Evolutionary conservation across 805 yeast genomes (phyloP), one percentile per base, ranked within the genome.

Genomic region (Schwanniomyces yamadae): DNA sequence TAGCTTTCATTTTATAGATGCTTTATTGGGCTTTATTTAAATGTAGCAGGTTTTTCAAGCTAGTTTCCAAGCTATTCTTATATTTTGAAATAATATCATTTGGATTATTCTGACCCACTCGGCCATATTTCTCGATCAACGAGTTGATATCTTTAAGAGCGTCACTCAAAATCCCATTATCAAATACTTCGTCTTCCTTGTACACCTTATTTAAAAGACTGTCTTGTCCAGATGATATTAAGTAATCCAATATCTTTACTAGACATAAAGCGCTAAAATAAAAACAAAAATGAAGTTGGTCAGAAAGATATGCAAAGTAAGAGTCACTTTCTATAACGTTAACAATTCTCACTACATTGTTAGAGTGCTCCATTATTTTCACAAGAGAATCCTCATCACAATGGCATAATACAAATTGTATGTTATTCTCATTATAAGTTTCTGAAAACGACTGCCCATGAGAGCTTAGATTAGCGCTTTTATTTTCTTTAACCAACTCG

Each of bases 261-360:
- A 71, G 52, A 11, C 71, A 44, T 4, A 68, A 39, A 0, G 69
- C 66, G 13, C 72, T 56, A 47, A 63, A 73, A 36, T 69, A 69
- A 38, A 74, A 65, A 31, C 69, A 66, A 38, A 80, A 68, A 50
- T 78, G 86, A 28, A 82, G 65, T 57, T 80, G 86, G 59, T 83
- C 89, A 9, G 85, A 78, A n/a, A 83, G 64, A 48, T 76, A 78
- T 0, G 83, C 81, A 58, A 83, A 83, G 48, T 78, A 79, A 3
- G 77, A 66, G 49, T 75, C 80, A 41, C 70, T 63, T 17, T 62
- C 69, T 16, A 72, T 66, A 16, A 50, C 52, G 28, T 63, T 47
- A 32, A 73, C 55, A 14, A 71, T 64, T 28, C 58, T 63, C 1
- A 78, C 55, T 3, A 76, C 63, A 29, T 63, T 57, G 34, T 55